A percentile compares a stretch with the other conserved stretches of the same genome.
Conservation (phyloP, 805 yeast species). For the Starmera caribaea region DNA sequence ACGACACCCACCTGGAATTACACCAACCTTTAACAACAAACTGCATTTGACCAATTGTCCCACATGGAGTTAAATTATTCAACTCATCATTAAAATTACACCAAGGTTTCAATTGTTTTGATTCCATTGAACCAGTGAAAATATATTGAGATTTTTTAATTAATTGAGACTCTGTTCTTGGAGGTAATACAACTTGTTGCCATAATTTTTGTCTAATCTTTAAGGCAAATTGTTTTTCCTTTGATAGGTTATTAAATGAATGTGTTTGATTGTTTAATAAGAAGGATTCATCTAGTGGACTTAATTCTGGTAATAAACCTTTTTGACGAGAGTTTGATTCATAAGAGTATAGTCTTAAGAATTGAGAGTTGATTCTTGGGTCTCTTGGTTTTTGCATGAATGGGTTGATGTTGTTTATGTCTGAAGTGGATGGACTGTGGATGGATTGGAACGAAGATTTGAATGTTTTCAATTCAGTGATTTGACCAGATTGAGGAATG, state of each 20-base stretch:
- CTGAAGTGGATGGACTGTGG: no score
- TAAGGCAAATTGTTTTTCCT: slow-evolving; percentile 28
- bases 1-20: slow-evolving; percentile 14
- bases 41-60: slow-evolving; percentile 12
- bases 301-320: slow-evolving; percentile 22
- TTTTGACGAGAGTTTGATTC: slow-evolving; percentile 33
- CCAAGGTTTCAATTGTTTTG: slow-evolving; percentile 17
- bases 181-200: slow-evolving; percentile 42
- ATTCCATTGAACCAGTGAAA: slow-evolving; percentile 2
- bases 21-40: slow-evolving; percentile 21
- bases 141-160: slow-evolving; percentile 23
- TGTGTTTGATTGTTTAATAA: slow-evolving; percentile 13
- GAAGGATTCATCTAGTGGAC: slow-evolving; percentile 23
- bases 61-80: slow-evolving; percentile 11
- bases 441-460: slow-evolving; percentile 7
- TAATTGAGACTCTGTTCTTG: slow-evolving; percentile 31
- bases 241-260: not conserved
- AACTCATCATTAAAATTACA: slow-evolving; percentile 15
- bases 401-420: no score
- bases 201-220: slow-evolving; percentile 41
- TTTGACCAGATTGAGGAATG: slow-evolving; percentile 1
- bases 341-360: slow-evolving; percentile 38
- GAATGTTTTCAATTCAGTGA: slow-evolving; percentile 17
- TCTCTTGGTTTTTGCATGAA: slow-evolving; percentile 25
- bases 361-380: slow-evolving; percentile 39